A percentile compares a stretch with the other conserved stretches of the same genome.
Evolutionary conservation across 2,329 filamentous ascomycete species (phyloP).

Genomic region (Lasiodiplodia sp.): DNA sequence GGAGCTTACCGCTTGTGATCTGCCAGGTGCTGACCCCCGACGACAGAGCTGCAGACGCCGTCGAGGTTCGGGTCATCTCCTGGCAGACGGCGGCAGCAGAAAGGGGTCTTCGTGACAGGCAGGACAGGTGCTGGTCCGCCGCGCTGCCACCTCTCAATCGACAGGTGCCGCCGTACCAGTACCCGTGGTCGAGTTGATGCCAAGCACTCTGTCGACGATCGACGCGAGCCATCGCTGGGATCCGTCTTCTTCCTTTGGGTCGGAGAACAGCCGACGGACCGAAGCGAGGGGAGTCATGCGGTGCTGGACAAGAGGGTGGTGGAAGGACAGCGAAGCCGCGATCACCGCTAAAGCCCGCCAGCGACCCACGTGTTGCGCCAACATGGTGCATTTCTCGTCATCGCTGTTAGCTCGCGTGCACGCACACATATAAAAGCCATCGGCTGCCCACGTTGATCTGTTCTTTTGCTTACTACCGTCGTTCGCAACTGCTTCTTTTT

Average conservation of each 20-base stretch:
- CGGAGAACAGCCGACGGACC: conserved; percentile 5
- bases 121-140: neutral
- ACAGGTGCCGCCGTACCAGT: neutral
- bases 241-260: conserved; percentile 11
- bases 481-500: conserved; percentile 16
- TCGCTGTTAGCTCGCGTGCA: conserved; percentile 4
- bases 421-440: neutral
- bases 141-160: neutral
- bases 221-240: conserved; percentile 6
- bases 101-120: neutral
- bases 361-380: conserved; percentile 19
- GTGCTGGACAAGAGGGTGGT: conserved; percentile 7
- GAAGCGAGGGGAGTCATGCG: conserved; percentile 14
- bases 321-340: conserved; percentile 23
- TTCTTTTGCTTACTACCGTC: conserved; percentile 2
- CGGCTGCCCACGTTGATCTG: conserved; percentile 9
- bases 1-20: conserved; percentile 19
- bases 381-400: conserved; percentile 19
- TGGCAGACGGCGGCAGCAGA: neutral
- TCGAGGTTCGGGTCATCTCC: neutral
- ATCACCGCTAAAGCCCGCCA: conserved; percentile 25
- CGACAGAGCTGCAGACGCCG: neutral
- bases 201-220: conserved; percentile 12
- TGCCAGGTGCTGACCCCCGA: neutral
- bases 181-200: conserved; percentile 6